Conservation (phyloP, 2,329 filamentous ascomycete genomes). For the Arthrobotrys sphaeroides region DNA sequence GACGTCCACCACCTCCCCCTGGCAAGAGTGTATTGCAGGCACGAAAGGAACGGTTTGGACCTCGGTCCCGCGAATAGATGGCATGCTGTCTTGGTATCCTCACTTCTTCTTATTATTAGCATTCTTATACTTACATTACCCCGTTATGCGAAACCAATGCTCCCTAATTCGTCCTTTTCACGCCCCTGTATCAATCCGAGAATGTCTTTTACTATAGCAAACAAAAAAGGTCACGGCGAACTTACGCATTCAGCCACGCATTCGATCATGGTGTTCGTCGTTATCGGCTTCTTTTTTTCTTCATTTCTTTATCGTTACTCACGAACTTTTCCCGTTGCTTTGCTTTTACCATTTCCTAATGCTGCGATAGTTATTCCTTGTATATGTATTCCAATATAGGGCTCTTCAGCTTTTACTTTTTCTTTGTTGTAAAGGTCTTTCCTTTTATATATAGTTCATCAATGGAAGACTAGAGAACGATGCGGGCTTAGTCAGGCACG, state of each 20-base stretch:
- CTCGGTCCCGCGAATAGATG: not conserved
- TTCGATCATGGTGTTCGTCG: conserved; percentile 15
- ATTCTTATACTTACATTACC: too few relatives aligned
- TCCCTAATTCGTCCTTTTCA: not conserved
- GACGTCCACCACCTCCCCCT: not conserved
- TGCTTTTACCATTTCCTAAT: conserved; percentile 20
- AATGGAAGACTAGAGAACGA: conserved; percentile 14
- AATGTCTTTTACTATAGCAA: conserved; percentile 3
- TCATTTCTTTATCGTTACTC: too few relatives aligned
- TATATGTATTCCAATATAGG: conserved; percentile 30
- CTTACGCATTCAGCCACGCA: conserved; percentile 25
- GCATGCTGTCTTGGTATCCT: not conserved
- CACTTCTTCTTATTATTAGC: not conserved
- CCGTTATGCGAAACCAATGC: too few relatives aligned
- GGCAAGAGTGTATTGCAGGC: conserved; percentile 12
- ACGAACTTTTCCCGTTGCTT: not conserved
- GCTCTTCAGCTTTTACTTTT: not conserved
- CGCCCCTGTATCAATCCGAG: not conserved
- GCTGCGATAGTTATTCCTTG: conserved; percentile 16
- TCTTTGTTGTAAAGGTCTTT: not conserved
- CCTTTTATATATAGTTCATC: conserved; percentile 11
- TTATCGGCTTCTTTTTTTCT: not conserved
- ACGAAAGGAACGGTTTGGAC: conserved; percentile 34
- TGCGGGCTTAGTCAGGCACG: not conserved
- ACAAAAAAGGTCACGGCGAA: conserved; percentile 20